Evolutionary conservation across 2,329 filamentous ascomycete genomes (phyloP).

Genomic region (Lasiodiplodia citricola): DNA sequence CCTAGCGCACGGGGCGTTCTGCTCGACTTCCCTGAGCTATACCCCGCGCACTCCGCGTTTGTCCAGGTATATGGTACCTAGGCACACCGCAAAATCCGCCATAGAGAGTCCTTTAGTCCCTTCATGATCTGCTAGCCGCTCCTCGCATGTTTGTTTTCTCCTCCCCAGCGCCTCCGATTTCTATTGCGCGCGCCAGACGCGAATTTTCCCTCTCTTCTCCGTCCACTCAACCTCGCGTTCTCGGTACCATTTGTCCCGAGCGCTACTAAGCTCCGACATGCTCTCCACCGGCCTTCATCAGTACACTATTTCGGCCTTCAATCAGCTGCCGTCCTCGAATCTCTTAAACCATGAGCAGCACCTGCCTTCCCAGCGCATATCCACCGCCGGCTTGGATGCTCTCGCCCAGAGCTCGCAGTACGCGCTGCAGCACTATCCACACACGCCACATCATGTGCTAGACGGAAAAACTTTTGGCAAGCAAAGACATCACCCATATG

Average conservation of each 20-base stretch:
- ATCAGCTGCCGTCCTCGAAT: conserved; percentile 57
- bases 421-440: conserved; percentile 63
- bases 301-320: conserved; percentile 40
- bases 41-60: conserved; percentile 40
- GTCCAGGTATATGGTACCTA: conserved; percentile 44
- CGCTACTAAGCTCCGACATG: conserved; percentile 33
- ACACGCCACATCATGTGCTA: conserved; percentile 40
- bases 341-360: conserved; percentile 63
- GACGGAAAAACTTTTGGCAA: conserved; percentile 46
- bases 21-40: conserved; percentile 36
- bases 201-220: conserved; percentile 22
- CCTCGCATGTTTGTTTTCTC: conserved; percentile 20
- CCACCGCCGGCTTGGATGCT: conserved; percentile 65
- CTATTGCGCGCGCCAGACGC: conserved; percentile 14
- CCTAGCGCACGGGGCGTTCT: conserved; percentile 26
- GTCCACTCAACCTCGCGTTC: conserved; percentile 11
- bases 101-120: conserved; percentile 13
- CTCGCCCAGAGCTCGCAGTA: conserved; percentile 75
- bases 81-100: conserved; percentile 37
- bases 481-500: conserved; percentile 43
- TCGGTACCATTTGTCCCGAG: conserved; percentile 22
- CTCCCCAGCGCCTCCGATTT: conserved; percentile 7
- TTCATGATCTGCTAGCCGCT: conserved; percentile 6
- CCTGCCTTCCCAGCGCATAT: conserved; percentile 41
- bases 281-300: conserved; percentile 47